Conservation (phyloP, 495 filamentous ascomycete genomes). For the Pyrenopolyporus hunteri region DNA sequence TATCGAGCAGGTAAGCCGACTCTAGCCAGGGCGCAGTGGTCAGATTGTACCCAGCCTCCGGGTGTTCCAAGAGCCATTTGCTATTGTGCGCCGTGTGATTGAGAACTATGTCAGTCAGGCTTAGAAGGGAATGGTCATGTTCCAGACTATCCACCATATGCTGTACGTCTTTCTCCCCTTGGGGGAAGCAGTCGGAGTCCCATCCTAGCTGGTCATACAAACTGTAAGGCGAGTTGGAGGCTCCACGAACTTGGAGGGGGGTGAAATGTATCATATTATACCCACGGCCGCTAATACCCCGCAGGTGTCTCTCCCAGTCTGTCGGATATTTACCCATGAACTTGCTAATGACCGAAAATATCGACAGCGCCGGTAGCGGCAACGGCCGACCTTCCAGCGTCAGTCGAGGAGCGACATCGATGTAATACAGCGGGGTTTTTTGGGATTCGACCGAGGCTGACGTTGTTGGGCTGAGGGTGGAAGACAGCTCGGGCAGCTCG, state of each 20-base stretch:
- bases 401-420: constrained; percentile 89
- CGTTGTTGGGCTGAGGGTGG: constrained; percentile 53
- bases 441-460: constrained; percentile 58
- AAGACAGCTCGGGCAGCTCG: constrained; percentile 78
- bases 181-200: constrained; percentile 81
- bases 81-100: constrained; percentile 98
- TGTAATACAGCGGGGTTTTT: constrained; percentile 78
- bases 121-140: constrained; percentile 80
- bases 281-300: constrained; percentile 82
- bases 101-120: constrained; percentile 95
- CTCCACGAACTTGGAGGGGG: constrained; percentile 84
- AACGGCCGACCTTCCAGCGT: constrained; percentile 70
- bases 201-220: constrained; percentile 90
- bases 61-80: constrained; percentile 91
- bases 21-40: constrained; percentile 93
- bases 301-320: constrained; percentile 87
- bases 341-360: constrained; percentile 96
- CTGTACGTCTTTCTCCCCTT: constrained; percentile 83
- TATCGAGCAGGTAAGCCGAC: constrained; percentile 86
- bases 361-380: constrained; percentile 83
- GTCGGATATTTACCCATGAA: constrained; percentile 92
- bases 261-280: constrained; percentile 99
- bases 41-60: constrained; percentile 94
- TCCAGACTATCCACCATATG: constrained; percentile 81
- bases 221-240: constrained; percentile 96